Base-by-base conservation (phyloP, 768 basidiomycete species). In the Phaffia tasmanica region DNA sequence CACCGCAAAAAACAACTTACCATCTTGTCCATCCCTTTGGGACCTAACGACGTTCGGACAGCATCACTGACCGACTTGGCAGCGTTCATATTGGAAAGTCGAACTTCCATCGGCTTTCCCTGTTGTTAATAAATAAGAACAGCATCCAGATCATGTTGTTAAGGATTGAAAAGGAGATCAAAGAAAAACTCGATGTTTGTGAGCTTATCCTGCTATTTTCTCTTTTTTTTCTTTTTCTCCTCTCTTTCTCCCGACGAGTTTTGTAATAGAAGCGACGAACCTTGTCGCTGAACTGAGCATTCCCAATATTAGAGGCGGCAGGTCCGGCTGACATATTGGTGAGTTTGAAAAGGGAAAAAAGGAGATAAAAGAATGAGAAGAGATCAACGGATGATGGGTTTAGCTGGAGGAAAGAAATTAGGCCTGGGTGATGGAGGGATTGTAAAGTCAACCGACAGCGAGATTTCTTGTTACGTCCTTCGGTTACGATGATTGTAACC, bases 21-120 rank as follows among this genome's bases (percentile, higher is more conserved):
- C 94, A 98, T 98, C 81, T 98, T 98, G 80, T 98, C 94, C 94
- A 99, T 99, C 70, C 94, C 94, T 77, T 88, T 85, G 57, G 94
- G 94, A 18, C 94, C 94, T 72, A 99, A 79, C 53, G 93, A 97
- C 55, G 94, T 98, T 72, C 94, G 82, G 53, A 99, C 93, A 62
- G 91, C 94, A 81, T 95, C 93, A 72, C 91, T 91, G 74, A 99
- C 95, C 32, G 94, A 75, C 70, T 98, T 98, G 29, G 94, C 94
- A 53, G 94, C 94, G 69, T 93, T 86, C 88, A 99, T 85, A 77
- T 98, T 99, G 60, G 91, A 94, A 78, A 93, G 79, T 70, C 94
- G 86, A 71, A 98, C 85, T 78, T 99, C 94, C 86, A 93, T 97
- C 21, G 93, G 92, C 79, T 99, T 98, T 70, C 91, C 89, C 89